Conservation (phyloP, 192 early-diverging fungal genomes). For the Diversispora eburnea region DNA sequence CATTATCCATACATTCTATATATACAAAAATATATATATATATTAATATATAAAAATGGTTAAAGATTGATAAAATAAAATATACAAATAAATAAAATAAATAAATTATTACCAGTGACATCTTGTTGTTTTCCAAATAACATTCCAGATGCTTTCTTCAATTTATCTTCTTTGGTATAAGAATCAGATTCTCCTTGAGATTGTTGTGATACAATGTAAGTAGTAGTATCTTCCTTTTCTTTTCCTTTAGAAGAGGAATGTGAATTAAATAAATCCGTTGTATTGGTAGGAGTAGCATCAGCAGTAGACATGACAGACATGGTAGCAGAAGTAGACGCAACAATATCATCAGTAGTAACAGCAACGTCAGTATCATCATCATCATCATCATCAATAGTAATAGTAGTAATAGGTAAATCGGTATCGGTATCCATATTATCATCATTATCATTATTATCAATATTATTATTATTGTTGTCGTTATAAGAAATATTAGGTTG, state of each 20-base stretch:
- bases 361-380: neutral
- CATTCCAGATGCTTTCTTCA: conserved; percentile 24
- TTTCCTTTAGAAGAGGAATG: conserved; percentile 11
- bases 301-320: too few species aligned
- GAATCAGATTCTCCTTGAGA: neutral
- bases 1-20: conserved; percentile 68
- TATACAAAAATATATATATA: neutral
- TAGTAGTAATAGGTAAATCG: neutral
- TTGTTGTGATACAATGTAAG: neutral
- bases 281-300: neutral
- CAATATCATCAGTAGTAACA: neutral
- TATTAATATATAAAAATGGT: too few species aligned
- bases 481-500: too few species aligned
- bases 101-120: conserved; percentile 48
- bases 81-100: neutral
- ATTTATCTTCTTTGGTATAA: conserved; percentile 8
- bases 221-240: conserved; percentile 12
- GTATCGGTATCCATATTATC: conserved; percentile 5
- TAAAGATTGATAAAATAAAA: neutral
- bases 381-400: neutral
- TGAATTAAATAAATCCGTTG: neutral
- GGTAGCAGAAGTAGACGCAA: neutral
- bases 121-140: conserved; percentile 66
- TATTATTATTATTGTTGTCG: neutral
- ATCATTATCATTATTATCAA: neutral